Conservation (phyloP, 176 grass and related monocot species). For the Elaeis guineensis region DNA sequence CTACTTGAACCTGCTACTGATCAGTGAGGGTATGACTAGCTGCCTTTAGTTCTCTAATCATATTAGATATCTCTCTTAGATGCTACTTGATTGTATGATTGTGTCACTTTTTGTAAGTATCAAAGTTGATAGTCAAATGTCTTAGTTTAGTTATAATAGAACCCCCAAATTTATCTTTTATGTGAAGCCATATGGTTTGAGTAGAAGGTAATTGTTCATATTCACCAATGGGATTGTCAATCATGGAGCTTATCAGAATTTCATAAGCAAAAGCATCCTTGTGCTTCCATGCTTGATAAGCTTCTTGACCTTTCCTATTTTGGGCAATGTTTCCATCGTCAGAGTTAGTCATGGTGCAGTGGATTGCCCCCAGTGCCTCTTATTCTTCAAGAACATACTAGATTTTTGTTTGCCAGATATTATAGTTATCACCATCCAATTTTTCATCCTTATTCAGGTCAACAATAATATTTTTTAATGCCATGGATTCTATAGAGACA, state of each 20-base stretch:
- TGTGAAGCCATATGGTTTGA: not conserved
- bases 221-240: too few species aligned
- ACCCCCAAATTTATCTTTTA: too few species aligned
- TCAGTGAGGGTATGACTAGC: not conserved
- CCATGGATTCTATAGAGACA: too few species aligned
- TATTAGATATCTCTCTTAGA: not conserved
- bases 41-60: not conserved
- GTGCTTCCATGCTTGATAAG: too few species aligned
- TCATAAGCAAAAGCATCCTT: too few species aligned
- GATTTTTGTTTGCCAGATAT: not conserved
- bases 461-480: too few species aligned
- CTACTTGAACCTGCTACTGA: slow-evolving; percentile 4
- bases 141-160: too few species aligned
- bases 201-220: too few species aligned
- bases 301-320: too few species aligned
- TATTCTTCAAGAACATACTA: not conserved
- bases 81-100: not conserved
- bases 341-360: not conserved
- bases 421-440: not conserved
- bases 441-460: not conserved
- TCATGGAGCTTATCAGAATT: too few species aligned
- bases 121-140: too few species aligned
- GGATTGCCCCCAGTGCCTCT: not conserved
- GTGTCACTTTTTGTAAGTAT: too few species aligned
- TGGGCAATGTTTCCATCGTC: not conserved